A percentile compares a stretch with the other conserved stretches of the same genome.
phyloP scores from a whole-genome alignment of 345 rosid genomes.

The Litchi chinensis region DNA sequence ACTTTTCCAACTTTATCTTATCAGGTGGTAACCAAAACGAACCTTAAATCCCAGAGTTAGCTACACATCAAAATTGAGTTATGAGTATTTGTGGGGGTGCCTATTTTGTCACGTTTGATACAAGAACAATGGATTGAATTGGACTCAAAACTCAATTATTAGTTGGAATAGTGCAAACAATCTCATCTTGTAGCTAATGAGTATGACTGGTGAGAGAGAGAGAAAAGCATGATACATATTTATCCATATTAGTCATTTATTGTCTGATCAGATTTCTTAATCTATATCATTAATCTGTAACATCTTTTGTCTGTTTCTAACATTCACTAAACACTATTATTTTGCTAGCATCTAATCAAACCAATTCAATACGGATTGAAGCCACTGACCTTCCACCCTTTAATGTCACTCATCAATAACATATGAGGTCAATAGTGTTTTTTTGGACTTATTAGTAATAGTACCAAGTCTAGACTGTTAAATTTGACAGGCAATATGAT shows the following conservation, averaged over 20 bases:
- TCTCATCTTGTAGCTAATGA: background rate
- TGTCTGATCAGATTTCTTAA: background rate
- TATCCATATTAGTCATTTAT: conserved; percentile 1
- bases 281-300: background rate
- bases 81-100: background rate
- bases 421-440: no score
- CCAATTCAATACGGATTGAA: background rate
- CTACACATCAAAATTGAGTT: background rate
- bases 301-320: background rate
- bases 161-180: background rate
- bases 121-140: background rate
- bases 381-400: no score
- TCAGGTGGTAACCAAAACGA: no score
- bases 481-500: no score
- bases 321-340: background rate
- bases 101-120: conserved; percentile 1
- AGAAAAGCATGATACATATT: background rate
- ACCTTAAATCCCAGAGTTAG: no score
- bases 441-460: no score
- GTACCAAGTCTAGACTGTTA: no score
- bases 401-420: no score
- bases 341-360: background rate
- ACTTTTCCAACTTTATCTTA: no score
- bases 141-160: background rate
- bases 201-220: background rate